Percentiles rank a stretch among this genome's conserved stretches.
Evolutionary conservation across 352 stramenopile genomes (phyloP).

Genomic region (Phytopythium oedochilum): DNA sequence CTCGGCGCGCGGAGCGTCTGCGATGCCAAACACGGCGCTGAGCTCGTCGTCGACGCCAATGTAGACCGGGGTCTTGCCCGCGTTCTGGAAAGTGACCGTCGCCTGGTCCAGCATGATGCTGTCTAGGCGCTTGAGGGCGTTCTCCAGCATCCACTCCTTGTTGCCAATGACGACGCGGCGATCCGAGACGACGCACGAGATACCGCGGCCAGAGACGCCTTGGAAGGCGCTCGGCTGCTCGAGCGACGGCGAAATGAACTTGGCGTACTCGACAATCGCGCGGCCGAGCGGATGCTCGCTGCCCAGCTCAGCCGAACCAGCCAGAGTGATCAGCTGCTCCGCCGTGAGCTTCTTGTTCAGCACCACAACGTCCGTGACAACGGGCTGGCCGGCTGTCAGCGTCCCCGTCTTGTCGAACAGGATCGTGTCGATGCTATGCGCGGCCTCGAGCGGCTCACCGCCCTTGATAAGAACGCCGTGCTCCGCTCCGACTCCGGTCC

Average conservation of each 20-base stretch:
- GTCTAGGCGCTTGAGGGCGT: slow-evolving; percentile 57
- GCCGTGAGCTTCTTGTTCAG: slow-evolving; percentile 74
- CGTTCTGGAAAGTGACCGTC: slow-evolving; percentile 76
- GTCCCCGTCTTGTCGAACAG: slow-evolving; percentile 99
- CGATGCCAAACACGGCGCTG: slow-evolving; percentile 77
- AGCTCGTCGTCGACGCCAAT: slow-evolving; percentile 88
- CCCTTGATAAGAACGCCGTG: slow-evolving; percentile 99
- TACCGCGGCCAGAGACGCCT: slow-evolving; percentile 86
- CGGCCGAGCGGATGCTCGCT: slow-evolving; percentile 95
- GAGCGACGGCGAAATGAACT: slow-evolving; percentile 73
- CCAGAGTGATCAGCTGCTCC: slow-evolving; percentile 80
- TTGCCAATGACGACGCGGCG: slow-evolving; percentile 92
- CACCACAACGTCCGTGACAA: slow-evolving; percentile 84
- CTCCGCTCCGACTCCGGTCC: slow-evolving; percentile 95
- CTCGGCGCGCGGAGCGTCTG: slow-evolving; percentile 88
- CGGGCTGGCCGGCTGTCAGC: slow-evolving; percentile 91
- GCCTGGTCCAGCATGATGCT: slow-evolving; percentile 76
- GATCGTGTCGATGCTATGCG: slow-evolving; percentile 92
- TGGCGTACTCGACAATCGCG: slow-evolving; percentile 90
- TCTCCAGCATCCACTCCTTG: slow-evolving; percentile 85
- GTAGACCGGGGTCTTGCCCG: slow-evolving; percentile 94
- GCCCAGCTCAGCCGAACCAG: slow-evolving; percentile 90
- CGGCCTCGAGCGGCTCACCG: slow-evolving; percentile 90
- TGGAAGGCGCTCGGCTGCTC: slow-evolving; percentile 77
- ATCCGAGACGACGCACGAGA: slow-evolving; percentile 66